Base-by-base conservation (phyloP, 495 filamentous ascomycete genomes). In the Podospora didyma region DNA sequence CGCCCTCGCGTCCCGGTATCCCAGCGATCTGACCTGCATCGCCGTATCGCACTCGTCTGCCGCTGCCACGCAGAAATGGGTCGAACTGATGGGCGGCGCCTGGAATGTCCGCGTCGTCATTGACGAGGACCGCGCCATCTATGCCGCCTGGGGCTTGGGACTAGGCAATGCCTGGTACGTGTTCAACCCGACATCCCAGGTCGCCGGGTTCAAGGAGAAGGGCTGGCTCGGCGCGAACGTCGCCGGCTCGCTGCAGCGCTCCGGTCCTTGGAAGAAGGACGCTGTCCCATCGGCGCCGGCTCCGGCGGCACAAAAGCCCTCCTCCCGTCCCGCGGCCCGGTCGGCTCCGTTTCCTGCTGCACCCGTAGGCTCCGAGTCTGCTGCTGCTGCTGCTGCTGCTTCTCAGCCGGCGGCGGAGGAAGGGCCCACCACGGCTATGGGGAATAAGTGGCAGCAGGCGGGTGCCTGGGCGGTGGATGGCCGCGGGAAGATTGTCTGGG, bases 391-490 rank as follows among this genome's bases (percentile, higher is more conserved):
- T 23, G n/a, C n/a, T n/a, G n/a, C n/a, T n/a, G n/a, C n/a, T n/a
- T n/a, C n/a, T n/a, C n/a, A n/a, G n/a, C n/a, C n/a, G n/a, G 21
- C 41, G 7, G 53, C 56, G 7, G 52, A 46, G n/a, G 64, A 70
- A 21, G 72, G 72, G 11, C 67, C 69, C 4, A 60, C 75, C 14
- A 84, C 77, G 9, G 73, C 81, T 39, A 82, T 80, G 69, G 84
- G 82, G n/a, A 82, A 71, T 57, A 75, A 84, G 56, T 86, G 82
- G 82, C 82, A 86, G 68, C 80, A 75, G 50, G 66, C 73, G 7
- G 82, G 81, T 2, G 73, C 73, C 22, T 86, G 77, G 67, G 80
- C 79, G 2, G 73, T 85, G 0, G 80, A 85, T 69, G 72, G 70
- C 7, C 60, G 75, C 17, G 81, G 79, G 2, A 72, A 73, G 7